Conservation (phyloP, 2,329 filamentous ascomycete species). For the Diaporthe longicolla region DNA sequence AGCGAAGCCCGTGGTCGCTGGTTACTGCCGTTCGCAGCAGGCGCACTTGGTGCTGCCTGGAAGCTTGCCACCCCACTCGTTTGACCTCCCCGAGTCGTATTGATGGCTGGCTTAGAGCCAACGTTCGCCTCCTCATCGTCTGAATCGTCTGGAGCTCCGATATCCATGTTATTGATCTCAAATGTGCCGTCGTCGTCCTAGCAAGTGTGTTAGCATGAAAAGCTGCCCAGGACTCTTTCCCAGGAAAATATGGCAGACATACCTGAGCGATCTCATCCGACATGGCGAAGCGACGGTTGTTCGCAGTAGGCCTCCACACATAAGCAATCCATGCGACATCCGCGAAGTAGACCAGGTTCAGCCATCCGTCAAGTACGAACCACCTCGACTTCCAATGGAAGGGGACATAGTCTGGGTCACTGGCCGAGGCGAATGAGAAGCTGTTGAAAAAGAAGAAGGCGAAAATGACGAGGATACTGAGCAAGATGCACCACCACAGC, state of each 20-base stretch:
- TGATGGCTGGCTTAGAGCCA: constrained; percentile 53
- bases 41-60: constrained; percentile 36
- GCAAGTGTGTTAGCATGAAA: constrained; percentile 61
- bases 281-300: constrained; percentile 98
- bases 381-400: constrained; percentile 97
- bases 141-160: constrained; percentile 80
- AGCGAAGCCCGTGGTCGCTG: constrained; percentile 64
- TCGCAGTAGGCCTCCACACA: constrained; percentile 94
- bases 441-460: constrained; percentile 99
- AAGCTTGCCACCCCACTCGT: constrained; percentile 40
- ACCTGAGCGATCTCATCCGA: constrained; percentile 88
- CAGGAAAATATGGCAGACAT: not conserved
- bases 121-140: constrained; percentile 70
- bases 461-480: constrained; percentile 95
- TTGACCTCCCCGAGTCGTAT: constrained; percentile 39
- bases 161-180: constrained; percentile 93
- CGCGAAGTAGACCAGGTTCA: constrained; percentile 95
- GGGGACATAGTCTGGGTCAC: constrained; percentile 90
- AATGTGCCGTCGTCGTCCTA: constrained; percentile 92
- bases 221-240: not conserved
- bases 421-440: constrained; percentile 89
- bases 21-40: constrained; percentile 42
- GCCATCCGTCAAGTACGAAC: constrained; percentile 98
- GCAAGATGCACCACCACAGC: constrained; percentile 97
- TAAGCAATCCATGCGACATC: constrained; percentile 96